These are phyloP conservation scores for Viola odorata DNA, from an alignment of 345 rosid genomes.

Conservation along the genomic window DNA sequence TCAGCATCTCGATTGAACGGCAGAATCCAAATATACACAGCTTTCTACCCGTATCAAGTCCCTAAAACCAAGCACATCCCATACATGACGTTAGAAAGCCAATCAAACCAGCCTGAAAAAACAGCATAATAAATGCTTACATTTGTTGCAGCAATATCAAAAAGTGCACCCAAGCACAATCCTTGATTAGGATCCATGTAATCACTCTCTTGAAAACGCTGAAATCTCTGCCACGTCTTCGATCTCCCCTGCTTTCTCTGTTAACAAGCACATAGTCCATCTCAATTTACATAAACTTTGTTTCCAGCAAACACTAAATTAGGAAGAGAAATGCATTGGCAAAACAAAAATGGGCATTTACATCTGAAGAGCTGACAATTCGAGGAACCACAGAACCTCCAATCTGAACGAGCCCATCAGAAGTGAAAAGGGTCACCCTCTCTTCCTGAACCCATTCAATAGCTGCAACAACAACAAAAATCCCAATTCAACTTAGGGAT, in stretches of 20 bases:
- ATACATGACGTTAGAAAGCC: slow-evolving; percentile 2
- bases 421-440: slow-evolving; percentile 69
- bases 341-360: background rate
- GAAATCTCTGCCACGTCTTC: slow-evolving; percentile 40
- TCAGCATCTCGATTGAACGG: slow-evolving; percentile 95
- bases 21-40: slow-evolving; percentile 95
- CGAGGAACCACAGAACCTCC: slow-evolving; percentile 87
- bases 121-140: slow-evolving; percentile 33
- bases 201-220: slow-evolving; percentile 69
- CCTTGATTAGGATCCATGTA: slow-evolving; percentile 89
- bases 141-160: slow-evolving; percentile 89
- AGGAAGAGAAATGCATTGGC: background rate
- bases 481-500: background rate
- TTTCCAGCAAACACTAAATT: background rate
- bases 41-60: slow-evolving; percentile 85
- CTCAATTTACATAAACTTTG: background rate
- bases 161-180: slow-evolving; percentile 81
- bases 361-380: slow-evolving; percentile 51
- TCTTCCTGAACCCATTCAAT: slow-evolving; percentile 88
- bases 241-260: slow-evolving; percentile 58
- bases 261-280: background rate
- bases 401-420: slow-evolving; percentile 83
- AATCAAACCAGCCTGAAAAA: background rate
- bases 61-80: slow-evolving; percentile 36
- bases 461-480: slow-evolving; percentile 19